Evolutionary conservation across 441 rosid genomes (phyloP), one percentile per base, ranked within the genome.

Genomic region (Pelargonium citronellum): DNA sequence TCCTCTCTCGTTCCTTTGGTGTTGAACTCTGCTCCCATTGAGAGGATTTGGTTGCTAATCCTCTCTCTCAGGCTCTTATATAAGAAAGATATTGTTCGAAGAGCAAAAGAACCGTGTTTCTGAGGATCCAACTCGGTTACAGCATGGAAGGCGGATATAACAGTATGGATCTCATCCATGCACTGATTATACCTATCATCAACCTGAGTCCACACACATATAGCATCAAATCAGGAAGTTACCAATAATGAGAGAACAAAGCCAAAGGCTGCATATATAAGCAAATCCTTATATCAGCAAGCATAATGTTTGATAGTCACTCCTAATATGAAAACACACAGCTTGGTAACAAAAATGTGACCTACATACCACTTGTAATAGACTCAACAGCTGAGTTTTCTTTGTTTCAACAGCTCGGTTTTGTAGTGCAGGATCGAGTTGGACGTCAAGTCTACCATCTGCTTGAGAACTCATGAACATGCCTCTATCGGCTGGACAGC

Each of bases 91-190:
- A 91, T 55, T 0, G 96, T 87, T 37, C 85, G 95, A 30, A 91
- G 89, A 7, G 91, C 89, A 51, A 91, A 94, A 6, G 91, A 80
- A 0, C 94, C 73, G 72, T 94, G 99, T 69, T 87, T 71, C 75
- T 79, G 88, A 0, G 96, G 99, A 53, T 91, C 90, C 81, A 90
- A 74, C 75, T 90, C 96, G 0, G 96, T 91, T 17, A 91, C 97
- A 3, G 96, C 96, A 37, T 94, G 95, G 79, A 94, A 94, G 2
- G 99, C 97, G 15, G 95, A 91, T 73, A 94, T 72, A 69, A 90
- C 91, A 2, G 90, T 94, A 64, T 94, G 95, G 74, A 91, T 81
- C 84, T 94, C 97, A 69, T 87, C 96, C 79, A 87, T 67, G 74
- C 96, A 89, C 63, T 87, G 96, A 76, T 74, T 90, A 75, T 89